phyloP scores from a whole-genome alignment of 306 rosid genomes.

The Pyrus communis region DNA sequence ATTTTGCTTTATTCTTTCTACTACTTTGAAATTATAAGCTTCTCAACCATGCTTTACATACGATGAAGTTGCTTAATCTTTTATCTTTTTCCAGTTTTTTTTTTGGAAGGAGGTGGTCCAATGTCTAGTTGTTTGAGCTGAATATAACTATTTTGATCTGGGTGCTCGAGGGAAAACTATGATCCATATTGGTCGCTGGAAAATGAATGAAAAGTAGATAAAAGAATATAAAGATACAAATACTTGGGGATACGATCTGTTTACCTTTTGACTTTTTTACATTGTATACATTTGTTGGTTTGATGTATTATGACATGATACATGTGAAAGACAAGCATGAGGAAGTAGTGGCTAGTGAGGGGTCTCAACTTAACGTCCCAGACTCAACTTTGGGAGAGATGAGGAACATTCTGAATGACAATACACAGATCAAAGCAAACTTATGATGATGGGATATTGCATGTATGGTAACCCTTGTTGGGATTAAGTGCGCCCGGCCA shows the following conservation, averaged over 20 bases:
- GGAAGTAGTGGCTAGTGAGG: slow-evolving; percentile 23
- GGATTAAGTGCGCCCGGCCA: slow-evolving; percentile 64
- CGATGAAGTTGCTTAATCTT: too few relatives aligned
- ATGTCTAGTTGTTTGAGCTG: not conserved
- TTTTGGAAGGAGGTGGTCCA: not conserved
- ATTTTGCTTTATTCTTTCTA: not conserved
- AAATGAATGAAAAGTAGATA: not conserved
- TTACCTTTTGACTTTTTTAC: not conserved
- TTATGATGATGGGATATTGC: slow-evolving; percentile 15
- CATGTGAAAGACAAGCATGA: slow-evolving; percentile 40
- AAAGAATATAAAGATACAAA: not conserved
- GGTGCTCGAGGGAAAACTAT: not conserved
- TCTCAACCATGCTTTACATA: too few relatives aligned
- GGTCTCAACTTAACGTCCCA: slow-evolving; percentile 12
- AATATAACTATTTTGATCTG: not conserved
- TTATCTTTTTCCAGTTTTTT: too few relatives aligned
- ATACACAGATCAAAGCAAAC: slow-evolving; percentile 29
- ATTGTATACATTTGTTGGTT: slow-evolving; percentile 14
- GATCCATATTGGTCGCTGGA: not conserved
- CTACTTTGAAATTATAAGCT: too few relatives aligned
- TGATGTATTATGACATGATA: slow-evolving; percentile 13
- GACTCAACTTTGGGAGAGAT: slow-evolving; percentile 15
- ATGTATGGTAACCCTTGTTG: slow-evolving; percentile 77
- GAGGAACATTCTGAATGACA: slow-evolving; percentile 4
- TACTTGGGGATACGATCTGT: too few relatives aligned